phyloP scores from a whole-genome alignment of 106 monocot genomes.

The Acanthochlamys bracteata region DNA sequence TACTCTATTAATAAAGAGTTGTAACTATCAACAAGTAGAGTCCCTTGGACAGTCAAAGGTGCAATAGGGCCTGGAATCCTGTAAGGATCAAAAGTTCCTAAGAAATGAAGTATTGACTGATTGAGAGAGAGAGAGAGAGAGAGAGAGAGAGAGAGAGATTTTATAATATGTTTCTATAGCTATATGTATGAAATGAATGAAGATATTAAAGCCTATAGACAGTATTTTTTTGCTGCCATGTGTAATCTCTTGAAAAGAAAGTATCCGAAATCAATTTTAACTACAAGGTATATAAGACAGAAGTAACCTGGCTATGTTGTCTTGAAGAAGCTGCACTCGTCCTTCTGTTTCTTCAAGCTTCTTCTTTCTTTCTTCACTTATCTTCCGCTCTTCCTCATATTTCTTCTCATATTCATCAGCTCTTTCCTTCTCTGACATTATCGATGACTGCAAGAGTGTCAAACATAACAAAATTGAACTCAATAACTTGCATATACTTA shows the following conservation, averaged over 20 bases:
- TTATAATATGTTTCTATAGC: too few relatives aligned
- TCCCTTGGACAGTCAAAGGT: too few relatives aligned
- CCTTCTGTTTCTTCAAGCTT: conserved; percentile 71
- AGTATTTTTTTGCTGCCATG: not conserved
- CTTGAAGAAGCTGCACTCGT: conserved; percentile 64
- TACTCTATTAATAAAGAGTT: too few relatives aligned
- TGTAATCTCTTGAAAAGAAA: not conserved
- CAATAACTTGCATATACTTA: not conserved
- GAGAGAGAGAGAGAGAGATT: too few relatives aligned
- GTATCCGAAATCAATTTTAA: not conserved
- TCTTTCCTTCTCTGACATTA: conserved; percentile 67
- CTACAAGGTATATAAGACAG: not conserved
- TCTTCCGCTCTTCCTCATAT: conserved; percentile 42
- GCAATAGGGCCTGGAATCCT: too few relatives aligned
- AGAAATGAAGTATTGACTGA: too few relatives aligned
- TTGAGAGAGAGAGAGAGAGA: too few relatives aligned
- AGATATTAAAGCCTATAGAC: not conserved
- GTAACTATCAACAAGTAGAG: too few relatives aligned
- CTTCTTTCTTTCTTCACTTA: conserved; percentile 39
- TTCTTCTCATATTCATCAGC: conserved; percentile 58
- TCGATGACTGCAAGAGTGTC: conserved; percentile 36
- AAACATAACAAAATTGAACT: conserved; percentile 5
- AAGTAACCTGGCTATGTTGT: conserved; percentile 62
- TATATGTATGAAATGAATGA: not conserved
- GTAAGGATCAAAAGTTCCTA: too few relatives aligned